phyloP scores from a whole-genome alignment of 1,284 basidiomycete genomes.

The Ceratobasidium sp. region DNA sequence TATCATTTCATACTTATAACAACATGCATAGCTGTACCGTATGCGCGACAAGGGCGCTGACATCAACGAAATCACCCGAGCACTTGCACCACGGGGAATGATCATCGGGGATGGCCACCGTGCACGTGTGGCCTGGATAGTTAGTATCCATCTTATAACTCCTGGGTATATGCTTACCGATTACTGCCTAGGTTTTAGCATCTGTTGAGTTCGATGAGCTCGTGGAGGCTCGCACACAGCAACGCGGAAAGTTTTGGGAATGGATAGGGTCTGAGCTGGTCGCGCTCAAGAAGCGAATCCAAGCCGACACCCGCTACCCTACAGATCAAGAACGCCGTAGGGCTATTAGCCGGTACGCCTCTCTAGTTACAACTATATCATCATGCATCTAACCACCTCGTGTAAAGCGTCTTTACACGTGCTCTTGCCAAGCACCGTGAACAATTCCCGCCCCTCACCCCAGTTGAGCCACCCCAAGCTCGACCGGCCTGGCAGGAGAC shows the following conservation, averaged over 20 bases:
- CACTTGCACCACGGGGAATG: background rate
- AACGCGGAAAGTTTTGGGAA: background rate
- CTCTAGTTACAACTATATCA: background rate
- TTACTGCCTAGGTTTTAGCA: background rate
- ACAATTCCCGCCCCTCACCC: background rate
- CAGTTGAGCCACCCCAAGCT: background rate
- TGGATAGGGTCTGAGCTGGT: background rate
- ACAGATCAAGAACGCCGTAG: background rate
- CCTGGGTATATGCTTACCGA: background rate
- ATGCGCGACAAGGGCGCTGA: background rate
- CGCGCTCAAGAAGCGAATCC: background rate
- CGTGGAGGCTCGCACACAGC: background rate
- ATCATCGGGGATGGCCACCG: background rate
- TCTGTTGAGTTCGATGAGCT: slow-evolving; percentile 3
- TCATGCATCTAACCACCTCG: no score
- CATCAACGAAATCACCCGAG: background rate
- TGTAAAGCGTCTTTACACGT: background rate
- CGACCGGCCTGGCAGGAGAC: slow-evolving; percentile 5
- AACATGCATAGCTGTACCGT: background rate
- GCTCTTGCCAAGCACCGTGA: slow-evolving; percentile 4
- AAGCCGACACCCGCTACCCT: background rate
- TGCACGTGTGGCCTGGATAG: background rate
- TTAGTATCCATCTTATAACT: background rate
- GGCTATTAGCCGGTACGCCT: background rate
- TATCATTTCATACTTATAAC: background rate